Evolutionary conservation across 129 eudicot species (phyloP).

Genomic region (Solidago caesia): DNA sequence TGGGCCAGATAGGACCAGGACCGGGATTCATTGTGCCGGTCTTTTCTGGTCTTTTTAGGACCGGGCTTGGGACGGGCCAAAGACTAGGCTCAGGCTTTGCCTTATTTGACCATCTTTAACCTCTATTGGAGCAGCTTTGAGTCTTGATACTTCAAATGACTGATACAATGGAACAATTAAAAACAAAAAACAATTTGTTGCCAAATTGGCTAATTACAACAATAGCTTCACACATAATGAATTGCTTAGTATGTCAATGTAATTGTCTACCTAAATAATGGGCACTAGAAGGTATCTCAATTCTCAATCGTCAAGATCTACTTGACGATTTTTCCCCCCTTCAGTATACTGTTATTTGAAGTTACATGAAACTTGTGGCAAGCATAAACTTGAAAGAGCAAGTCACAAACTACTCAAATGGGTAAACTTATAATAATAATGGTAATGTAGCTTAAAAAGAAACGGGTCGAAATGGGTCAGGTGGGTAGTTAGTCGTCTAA

Average conservation of each 20-base stretch:
- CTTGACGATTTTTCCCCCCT: not conserved
- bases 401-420: not conserved
- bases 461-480: not conserved
- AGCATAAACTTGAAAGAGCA: not conserved
- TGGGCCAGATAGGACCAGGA: no score
- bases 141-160: conserved; percentile 13
- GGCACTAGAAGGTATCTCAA: not conserved
- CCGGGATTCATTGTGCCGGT: no score
- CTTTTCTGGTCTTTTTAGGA: no score
- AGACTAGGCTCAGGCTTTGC: no score
- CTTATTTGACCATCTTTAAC: not conserved
- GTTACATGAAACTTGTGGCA: conserved; percentile 12
- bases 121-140: not conserved
- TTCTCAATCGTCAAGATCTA: not conserved
- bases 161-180: conserved; percentile 2
- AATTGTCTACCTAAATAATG: not conserved
- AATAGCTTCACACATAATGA: conserved; percentile 7
- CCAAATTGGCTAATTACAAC: not conserved
- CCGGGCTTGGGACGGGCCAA: no score
- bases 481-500: no score
- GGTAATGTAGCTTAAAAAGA: not conserved
- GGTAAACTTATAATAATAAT: not conserved
- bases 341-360: conserved; percentile 3
- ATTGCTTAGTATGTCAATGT: conserved; percentile 1
- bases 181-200: not conserved